Base-by-base conservation (phyloP, 176 grass and related monocot genomes). In the Oryza meyeriana region DNA sequence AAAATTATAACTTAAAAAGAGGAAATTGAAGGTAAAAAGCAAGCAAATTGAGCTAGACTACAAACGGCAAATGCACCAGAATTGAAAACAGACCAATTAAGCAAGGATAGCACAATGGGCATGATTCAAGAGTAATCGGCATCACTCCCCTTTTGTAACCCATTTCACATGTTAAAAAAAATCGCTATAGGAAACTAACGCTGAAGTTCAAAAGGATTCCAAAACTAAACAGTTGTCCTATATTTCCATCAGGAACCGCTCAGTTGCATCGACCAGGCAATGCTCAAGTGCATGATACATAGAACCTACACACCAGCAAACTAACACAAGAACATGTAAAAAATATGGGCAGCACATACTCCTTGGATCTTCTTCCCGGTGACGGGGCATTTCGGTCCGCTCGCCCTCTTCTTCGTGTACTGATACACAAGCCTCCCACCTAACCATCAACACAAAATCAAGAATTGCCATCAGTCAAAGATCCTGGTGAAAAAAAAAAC, bases 321-420 rank as follows among this genome's bases (percentile, higher is more conserved):
- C 61, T 84, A 72, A 59, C 6, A 24, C 30, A 14, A 59, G 11
- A 68, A 40, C 2, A 38, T 10, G 22, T 12, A 22, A 63, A 36
- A 61, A 38, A 26, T 1, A 22, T 5, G 3, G 32, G 68, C 8
- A 27, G 28, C 12, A 81, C 89, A 22, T 91, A 96, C 90, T 81
- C 94, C 94, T 85, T 96, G 94, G 83, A 96, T 96, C 82, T 89
- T 90, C 90, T 93, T 96, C 7, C 94, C 94, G 8, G 90, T 96
- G 61, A 96, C 90, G 3, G 90, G 90, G 86, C 94, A 96, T 85
- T 93, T 96, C 30, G 94, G 90, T 4, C 94, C 90, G 48, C 94
- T 96, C 57, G 90, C 94, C 25, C 94, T 87, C 88, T 96, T 96
- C 40, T 93, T 90, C 14, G 94, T 89, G 80, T 96, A 96, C 83